phyloP scores from a whole-genome alignment of 768 basidiomycete species.

The Boletus sensibilis region DNA sequence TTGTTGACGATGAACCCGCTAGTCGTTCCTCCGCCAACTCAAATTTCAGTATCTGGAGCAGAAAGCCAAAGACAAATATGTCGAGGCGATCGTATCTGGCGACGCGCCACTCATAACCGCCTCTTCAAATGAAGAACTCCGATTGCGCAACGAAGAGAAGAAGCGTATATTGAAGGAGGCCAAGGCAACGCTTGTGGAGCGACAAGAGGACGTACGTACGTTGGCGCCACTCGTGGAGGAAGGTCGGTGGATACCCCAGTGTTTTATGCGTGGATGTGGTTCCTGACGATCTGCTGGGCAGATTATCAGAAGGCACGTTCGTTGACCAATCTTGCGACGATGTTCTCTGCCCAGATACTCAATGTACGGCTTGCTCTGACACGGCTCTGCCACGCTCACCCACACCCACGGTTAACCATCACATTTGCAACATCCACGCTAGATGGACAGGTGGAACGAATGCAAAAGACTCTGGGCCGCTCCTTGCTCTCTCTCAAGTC shows the following conservation, averaged over 20 bases:
- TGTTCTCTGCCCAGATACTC: constrained; percentile 72
- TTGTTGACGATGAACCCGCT: constrained; percentile 3
- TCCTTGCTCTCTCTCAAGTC: constrained; percentile 59
- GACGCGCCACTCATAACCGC: constrained; percentile 79
- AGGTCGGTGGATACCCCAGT: constrained; percentile 39
- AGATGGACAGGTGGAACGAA: constrained; percentile 71
- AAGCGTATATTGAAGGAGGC: constrained; percentile 65
- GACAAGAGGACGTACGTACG: constrained; percentile 58
- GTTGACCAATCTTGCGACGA: constrained; percentile 51
- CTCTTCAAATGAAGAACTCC: constrained; percentile 72
- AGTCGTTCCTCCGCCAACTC: constrained; percentile 76
- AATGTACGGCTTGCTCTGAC: constrained; percentile 79
- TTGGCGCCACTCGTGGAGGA: constrained; percentile 68
- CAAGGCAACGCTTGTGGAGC: constrained; percentile 62
- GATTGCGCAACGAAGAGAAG: constrained; percentile 61
- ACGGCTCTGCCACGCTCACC: constrained; percentile 77
- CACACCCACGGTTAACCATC: constrained; percentile 77
- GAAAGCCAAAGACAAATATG: constrained; percentile 86
- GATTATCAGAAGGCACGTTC: constrained; percentile 60
- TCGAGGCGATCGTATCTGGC: constrained; percentile 83
- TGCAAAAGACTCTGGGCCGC: constrained; percentile 69
- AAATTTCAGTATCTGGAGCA: constrained; percentile 91
- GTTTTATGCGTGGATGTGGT: background rate
- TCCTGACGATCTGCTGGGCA: constrained; percentile 23
- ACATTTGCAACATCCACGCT: constrained; percentile 71